A percentile compares a stretch with the other conserved stretches of the same genome.
phyloP scores from a whole-genome alignment of 2,329 filamentous ascomycete genomes.

The Talaromyces sp. region DNA sequence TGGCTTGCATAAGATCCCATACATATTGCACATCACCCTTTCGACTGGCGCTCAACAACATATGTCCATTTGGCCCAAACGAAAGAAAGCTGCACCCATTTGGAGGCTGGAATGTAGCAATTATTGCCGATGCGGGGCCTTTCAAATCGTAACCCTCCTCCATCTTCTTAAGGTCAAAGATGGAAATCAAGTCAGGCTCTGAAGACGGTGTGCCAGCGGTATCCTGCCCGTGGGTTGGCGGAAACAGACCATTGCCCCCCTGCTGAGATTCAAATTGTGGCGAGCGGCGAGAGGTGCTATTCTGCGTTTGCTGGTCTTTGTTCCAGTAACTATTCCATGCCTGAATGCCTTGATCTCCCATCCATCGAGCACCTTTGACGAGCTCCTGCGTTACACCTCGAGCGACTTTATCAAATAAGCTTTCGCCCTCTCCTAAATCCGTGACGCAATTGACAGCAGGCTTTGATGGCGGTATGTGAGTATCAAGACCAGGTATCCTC shows the following conservation, averaged over 20 bases:
- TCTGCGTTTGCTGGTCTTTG: constrained; percentile 36
- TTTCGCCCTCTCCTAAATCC: constrained; percentile 47
- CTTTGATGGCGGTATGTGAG: constrained; percentile 40
- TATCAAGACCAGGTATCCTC: constrained; percentile 41
- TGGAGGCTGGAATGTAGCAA: constrained; percentile 47
- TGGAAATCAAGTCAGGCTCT: constrained; percentile 45
- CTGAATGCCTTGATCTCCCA: constrained; percentile 48
- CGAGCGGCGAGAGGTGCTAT: constrained; percentile 30
- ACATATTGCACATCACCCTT: constrained; percentile 51
- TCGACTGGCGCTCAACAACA: constrained; percentile 46
- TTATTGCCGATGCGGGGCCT: constrained; percentile 32
- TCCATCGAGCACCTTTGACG: constrained; percentile 47
- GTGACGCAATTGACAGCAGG: constrained; percentile 44
- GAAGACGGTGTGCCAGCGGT: constrained; percentile 32
- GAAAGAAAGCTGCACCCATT: constrained; percentile 50
- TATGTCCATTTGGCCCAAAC: constrained; percentile 46
- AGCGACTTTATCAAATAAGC: constrained; percentile 46
- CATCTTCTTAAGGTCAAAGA: constrained; percentile 45
- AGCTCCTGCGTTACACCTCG: constrained; percentile 50
- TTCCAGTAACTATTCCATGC: constrained; percentile 52
- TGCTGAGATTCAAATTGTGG: constrained; percentile 29
- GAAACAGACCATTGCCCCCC: constrained; percentile 38
- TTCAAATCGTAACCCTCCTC: constrained; percentile 39
- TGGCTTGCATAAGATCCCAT: constrained; percentile 49
- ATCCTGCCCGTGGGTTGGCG: constrained; percentile 46